phyloP scores from a whole-genome alignment of 768 basidiomycete species.

The Chalciporus piperatus region DNA sequence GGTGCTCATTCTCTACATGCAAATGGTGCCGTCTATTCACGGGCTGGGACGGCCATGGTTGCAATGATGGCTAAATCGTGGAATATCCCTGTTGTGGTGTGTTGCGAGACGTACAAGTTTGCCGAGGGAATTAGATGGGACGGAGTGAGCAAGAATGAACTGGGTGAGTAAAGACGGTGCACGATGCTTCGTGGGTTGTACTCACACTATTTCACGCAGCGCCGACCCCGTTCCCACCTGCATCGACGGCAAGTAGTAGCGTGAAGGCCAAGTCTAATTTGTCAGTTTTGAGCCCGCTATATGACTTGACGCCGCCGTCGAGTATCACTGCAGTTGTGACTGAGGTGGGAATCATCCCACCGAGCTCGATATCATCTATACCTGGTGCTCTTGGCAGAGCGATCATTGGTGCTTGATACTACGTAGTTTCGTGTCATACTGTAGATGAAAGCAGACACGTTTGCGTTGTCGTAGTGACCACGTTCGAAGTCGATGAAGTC shows the following conservation, averaged over 20 bases:
- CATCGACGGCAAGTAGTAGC: conserved; percentile 5
- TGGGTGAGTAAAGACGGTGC: conserved; percentile 52
- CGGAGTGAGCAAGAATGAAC: conserved; percentile 93
- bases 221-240: conserved; percentile 25
- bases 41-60: conserved; percentile 93
- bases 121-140: conserved; percentile 91
- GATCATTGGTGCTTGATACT: conserved; percentile 20
- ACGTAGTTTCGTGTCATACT: neutral
- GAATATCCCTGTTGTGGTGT: conserved; percentile 91
- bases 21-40: conserved; percentile 90
- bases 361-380: conserved; percentile 85
- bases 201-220: conserved; percentile 21
- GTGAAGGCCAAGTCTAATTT: conserved; percentile 47
- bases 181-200: neutral
- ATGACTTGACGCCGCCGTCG: conserved; percentile 90
- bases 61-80: conserved; percentile 93
- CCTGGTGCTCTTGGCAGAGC: conserved; percentile 55
- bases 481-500: conserved; percentile 6
- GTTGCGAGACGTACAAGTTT: conserved; percentile 99
- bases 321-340: conserved; percentile 96
- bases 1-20: conserved; percentile 95
- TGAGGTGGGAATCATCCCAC: conserved; percentile 93
- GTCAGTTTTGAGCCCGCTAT: conserved; percentile 82
- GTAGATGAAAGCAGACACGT: conserved; percentile 17
- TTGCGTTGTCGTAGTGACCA: conserved; percentile 12